phyloP scores from a whole-genome alignment of 2,329 filamentous ascomycete genomes.

The Geosmithia flava region DNA sequence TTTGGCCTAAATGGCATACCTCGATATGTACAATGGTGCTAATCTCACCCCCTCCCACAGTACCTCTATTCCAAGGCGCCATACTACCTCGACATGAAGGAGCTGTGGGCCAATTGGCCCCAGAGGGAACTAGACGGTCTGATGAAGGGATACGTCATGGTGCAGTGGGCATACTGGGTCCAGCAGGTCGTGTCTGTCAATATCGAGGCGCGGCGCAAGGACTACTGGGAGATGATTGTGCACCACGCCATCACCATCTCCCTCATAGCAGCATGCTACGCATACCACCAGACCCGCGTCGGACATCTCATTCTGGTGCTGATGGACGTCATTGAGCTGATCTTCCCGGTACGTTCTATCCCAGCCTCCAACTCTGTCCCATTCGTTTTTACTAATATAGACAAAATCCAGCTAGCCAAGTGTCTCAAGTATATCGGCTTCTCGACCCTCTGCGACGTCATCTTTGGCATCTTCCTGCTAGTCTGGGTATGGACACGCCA shows the following conservation, averaged over 20 bases:
- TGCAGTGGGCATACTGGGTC: conserved; percentile 84
- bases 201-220: conserved; percentile 88
- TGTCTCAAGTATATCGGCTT: conserved; percentile 83
- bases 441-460: conserved; percentile 63
- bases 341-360: conserved; percentile 60
- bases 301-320: conserved; percentile 80
- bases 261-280: conserved; percentile 72
- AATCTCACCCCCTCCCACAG: conserved; percentile 32
- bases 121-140: conserved; percentile 61
- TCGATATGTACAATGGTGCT: too few species aligned
- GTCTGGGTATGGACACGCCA: conserved; percentile 80
- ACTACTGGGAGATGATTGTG: conserved; percentile 93
- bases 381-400: background rate
- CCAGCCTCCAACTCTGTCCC: background rate
- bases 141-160: conserved; percentile 82
- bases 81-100: conserved; percentile 64
- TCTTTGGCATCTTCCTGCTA: conserved; percentile 80
- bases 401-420: conserved; percentile 78
- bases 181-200: conserved; percentile 92
- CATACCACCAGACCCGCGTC: conserved; percentile 76
- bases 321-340: conserved; percentile 87
- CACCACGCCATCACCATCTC: conserved; percentile 85
- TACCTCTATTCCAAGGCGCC: conserved; percentile 69
- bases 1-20: too few species aligned
- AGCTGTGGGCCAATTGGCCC: conserved; percentile 81